phyloP scores from a whole-genome alignment of 2,329 filamentous ascomycete genomes.

The Rugonectria rugulosa region DNA sequence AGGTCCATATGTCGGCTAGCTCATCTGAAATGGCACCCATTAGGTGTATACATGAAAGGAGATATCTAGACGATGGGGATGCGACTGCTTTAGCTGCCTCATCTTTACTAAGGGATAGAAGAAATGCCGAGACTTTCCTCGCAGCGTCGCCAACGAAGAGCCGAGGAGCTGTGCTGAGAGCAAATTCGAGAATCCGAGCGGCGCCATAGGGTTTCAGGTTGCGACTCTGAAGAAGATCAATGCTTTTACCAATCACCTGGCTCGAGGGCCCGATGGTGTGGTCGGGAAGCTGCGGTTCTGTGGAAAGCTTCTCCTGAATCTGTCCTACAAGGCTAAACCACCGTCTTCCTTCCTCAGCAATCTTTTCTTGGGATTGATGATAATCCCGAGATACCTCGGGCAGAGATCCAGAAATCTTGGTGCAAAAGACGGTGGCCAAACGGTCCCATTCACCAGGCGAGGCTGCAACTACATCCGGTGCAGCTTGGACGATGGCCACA shows the following conservation, averaged over 20 bases:
- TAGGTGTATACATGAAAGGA: constrained; percentile 71
- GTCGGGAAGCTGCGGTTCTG: constrained; percentile 35
- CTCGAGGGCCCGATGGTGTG: constrained; percentile 41
- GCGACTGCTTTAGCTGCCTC: constrained; percentile 66
- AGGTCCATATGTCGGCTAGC: constrained; percentile 54
- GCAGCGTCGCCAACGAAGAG: constrained; percentile 48
- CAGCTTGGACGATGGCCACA: constrained; percentile 50
- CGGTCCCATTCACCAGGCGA: constrained; percentile 68
- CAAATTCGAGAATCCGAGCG: constrained; percentile 54
- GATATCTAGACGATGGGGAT: constrained; percentile 72
- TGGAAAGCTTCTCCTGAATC: constrained; percentile 47
- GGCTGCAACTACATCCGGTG: constrained; percentile 53
- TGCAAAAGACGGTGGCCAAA: constrained; percentile 67
- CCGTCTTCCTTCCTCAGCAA: constrained; percentile 71
- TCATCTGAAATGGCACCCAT: constrained; percentile 53
- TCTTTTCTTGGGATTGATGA: constrained; percentile 71
- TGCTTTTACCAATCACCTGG: constrained; percentile 43
- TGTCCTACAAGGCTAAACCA: constrained; percentile 68
- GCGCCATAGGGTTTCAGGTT: constrained; percentile 67
- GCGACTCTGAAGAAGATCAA: constrained; percentile 55
- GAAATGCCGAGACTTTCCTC: constrained; percentile 50
- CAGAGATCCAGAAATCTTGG: constrained; percentile 74
- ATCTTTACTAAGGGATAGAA: constrained; percentile 60
- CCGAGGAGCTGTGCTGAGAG: constrained; percentile 48
- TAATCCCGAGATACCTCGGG: constrained; percentile 85